Percentiles rank a stretch among this genome's conserved stretches.
Evolutionary conservation across 495 filamentous ascomycete species (phyloP).

Genomic region (Hyaloscypha finlandica): DNA sequence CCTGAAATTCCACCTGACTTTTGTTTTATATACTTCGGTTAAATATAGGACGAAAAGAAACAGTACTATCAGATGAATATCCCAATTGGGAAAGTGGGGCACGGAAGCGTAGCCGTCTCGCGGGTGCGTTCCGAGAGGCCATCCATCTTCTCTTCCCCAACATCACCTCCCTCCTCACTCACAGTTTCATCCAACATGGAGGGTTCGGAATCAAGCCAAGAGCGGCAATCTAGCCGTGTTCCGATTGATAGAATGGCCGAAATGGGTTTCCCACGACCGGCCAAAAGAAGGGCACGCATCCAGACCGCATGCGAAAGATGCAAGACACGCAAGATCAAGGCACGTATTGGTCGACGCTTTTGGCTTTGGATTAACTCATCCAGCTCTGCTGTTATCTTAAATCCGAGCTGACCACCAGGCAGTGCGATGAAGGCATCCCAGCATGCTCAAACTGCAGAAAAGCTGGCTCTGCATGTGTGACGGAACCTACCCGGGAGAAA

Average conservation of each 20-base stretch:
- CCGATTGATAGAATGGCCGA: background rate
- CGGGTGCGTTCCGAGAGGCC: background rate
- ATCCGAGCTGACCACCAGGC: background rate
- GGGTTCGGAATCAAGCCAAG: background rate
- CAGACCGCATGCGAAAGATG: constrained; percentile 46
- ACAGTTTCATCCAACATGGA: background rate
- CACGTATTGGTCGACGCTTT: constrained; percentile 16
- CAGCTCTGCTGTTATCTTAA: too few species aligned
- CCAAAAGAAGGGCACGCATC: constrained; percentile 30
- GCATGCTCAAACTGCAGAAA: constrained; percentile 44
- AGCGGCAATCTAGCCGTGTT: background rate
- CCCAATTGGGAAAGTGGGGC: background rate
- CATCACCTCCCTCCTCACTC: background rate
- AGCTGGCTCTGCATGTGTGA: constrained; percentile 41
- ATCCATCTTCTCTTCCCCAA: background rate
- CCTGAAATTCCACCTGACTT: too few species aligned
- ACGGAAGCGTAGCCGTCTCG: background rate
- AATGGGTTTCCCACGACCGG: background rate
- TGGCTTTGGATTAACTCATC: background rate
- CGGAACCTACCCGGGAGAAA: constrained; percentile 5
- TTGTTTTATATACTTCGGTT: background rate
- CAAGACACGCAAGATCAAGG: constrained; percentile 41
- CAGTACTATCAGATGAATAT: background rate
- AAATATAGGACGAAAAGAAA: background rate
- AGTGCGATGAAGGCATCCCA: constrained; percentile 38